A percentile compares a stretch with the other conserved stretches of the same genome.
These are phyloP conservation scores for Zygosaccharomyces gambellarensis DNA, from an alignment of 805 yeast species.

Conservation along the genomic window DNA sequence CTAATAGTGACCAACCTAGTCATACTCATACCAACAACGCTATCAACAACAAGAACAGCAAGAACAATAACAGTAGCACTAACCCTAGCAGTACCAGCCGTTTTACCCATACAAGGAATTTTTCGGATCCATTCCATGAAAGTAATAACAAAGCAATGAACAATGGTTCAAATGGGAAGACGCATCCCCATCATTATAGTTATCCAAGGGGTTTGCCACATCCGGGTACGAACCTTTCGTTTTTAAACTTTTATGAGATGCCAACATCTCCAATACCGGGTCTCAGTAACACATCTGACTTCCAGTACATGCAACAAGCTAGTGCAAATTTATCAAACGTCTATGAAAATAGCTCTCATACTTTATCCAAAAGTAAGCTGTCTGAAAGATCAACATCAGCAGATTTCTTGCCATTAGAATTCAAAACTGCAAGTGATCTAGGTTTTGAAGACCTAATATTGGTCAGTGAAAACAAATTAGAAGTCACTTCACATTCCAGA, in stretches of 20 bases:
- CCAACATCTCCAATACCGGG: conserved; percentile 53
- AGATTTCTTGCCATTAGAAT: conserved; percentile 36
- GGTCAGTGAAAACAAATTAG: conserved; percentile 57
- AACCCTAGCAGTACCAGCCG: not conserved
- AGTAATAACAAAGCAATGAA: not conserved
- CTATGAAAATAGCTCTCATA: conserved; percentile 38
- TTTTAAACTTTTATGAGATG: conserved; percentile 29
- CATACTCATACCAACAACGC: no score
- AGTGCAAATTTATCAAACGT: conserved; percentile 41
- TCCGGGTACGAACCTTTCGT: conserved; percentile 28
- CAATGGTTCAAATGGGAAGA: not conserved
- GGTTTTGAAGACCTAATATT: conserved; percentile 56
- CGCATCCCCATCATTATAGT: not conserved
- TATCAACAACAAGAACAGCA: no score
- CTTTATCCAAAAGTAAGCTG: conserved; percentile 36
- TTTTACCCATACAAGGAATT: not conserved
- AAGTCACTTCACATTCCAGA: conserved; percentile 52
- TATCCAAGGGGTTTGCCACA: not conserved
- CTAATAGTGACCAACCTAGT: no score
- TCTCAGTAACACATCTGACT: conserved; percentile 26
- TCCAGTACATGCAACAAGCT: conserved; percentile 32
- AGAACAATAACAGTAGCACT: not conserved
- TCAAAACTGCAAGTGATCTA: conserved; percentile 35
- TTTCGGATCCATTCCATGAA: conserved; percentile 2
- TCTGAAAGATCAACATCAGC: conserved; percentile 35